A percentile compares a stretch with the other conserved stretches of the same genome.
phyloP scores from a whole-genome alignment of 352 stramenopile species.

The Pythium scleroteichum region DNA sequence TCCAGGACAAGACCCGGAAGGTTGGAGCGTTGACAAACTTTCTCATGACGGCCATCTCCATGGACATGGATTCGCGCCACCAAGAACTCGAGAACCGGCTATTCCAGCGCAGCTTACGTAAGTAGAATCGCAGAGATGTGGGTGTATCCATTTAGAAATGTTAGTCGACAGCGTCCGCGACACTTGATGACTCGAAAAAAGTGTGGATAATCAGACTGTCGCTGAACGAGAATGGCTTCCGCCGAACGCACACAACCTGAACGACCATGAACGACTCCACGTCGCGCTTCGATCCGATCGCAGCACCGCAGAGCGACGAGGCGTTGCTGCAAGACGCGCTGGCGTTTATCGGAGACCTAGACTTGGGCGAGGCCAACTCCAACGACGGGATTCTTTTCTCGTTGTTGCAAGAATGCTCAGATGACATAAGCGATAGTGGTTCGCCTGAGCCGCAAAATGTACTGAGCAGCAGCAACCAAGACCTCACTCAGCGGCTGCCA shows the following conservation, averaged over 20 bases:
- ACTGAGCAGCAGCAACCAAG: too few species aligned
- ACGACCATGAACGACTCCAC: too few species aligned
- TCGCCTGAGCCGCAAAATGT: too few species aligned
- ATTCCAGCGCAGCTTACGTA: constrained; percentile 4
- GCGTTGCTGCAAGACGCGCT: constrained; percentile 18
- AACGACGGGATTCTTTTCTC: background rate
- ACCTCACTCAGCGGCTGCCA: too few species aligned
- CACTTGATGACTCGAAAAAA: background rate
- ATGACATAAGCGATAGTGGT: too few species aligned
- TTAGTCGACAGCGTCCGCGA: background rate
- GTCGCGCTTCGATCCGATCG: too few species aligned
- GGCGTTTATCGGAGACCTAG: constrained; percentile 23
- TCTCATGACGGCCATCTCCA: constrained; percentile 6
- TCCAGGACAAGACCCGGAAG: constrained; percentile 7
- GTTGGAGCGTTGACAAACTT: constrained; percentile 23
- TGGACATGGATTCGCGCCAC: constrained; percentile 13
- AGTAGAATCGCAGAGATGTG: background rate
- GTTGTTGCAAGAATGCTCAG: background rate
- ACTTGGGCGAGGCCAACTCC: background rate
- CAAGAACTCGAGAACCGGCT: constrained; percentile 16
- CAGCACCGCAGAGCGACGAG: background rate
- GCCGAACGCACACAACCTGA: too few species aligned
- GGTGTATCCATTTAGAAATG: constrained; percentile 7
- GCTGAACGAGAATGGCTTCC: background rate
- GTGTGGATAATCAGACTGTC: background rate